phyloP scores from a whole-genome alignment of 1,284 basidiomycete genomes.

The Hortiboletus rubellus region DNA sequence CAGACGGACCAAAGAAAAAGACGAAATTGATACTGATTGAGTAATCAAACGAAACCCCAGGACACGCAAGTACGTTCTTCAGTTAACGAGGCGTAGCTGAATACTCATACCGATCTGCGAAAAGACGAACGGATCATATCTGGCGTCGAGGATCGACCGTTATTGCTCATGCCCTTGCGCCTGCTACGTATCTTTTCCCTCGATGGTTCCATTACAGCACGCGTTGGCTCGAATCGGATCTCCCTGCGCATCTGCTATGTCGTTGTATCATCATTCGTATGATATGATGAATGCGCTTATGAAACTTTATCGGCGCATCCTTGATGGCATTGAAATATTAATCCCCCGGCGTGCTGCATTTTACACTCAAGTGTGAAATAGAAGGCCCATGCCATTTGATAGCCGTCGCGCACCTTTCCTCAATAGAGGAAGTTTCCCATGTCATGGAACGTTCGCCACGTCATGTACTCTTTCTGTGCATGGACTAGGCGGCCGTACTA shows the following conservation, averaged over 20 bases:
- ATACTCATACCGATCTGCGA: constrained; percentile 20
- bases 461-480: constrained; percentile 21
- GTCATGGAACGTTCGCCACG: constrained; percentile 23
- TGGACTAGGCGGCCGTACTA: constrained; percentile 25
- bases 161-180: constrained; percentile 5
- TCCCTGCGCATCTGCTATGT: constrained; percentile 17
- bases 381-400: constrained; percentile 29
- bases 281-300: constrained; percentile 29
- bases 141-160: constrained; percentile 25
- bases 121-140: constrained; percentile 16
- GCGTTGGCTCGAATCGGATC: constrained; percentile 9
- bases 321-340: constrained; percentile 35
- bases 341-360: constrained; percentile 26
- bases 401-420: constrained; percentile 22
- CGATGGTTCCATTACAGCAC: constrained; percentile 30
- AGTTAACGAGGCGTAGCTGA: constrained; percentile 22
- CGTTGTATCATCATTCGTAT: constrained; percentile 11
- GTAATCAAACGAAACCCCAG: constrained; percentile 21
- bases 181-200: constrained; percentile 15
- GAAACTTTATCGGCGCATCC: constrained; percentile 29
- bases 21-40: constrained; percentile 25
- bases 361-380: constrained; percentile 24
- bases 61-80: constrained; percentile 17
- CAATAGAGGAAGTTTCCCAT: constrained; percentile 19
- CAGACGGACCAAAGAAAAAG: constrained; percentile 30